phyloP scores from a whole-genome alignment of 2,329 filamentous ascomycete genomes.

The Fusarium oligoseptatum region DNA sequence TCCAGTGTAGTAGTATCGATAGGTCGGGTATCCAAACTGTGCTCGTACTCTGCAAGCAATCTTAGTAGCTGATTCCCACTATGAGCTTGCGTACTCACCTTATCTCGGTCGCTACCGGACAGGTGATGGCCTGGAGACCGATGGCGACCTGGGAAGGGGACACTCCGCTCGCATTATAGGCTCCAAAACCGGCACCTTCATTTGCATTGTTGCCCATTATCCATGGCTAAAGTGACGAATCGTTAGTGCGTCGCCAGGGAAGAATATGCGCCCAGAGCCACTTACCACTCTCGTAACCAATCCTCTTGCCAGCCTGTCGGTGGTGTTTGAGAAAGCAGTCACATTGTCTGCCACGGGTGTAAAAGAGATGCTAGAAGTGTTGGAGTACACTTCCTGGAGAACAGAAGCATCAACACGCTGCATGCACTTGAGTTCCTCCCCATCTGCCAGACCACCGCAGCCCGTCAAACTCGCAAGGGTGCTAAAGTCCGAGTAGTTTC shows the following conservation, averaged over 20 bases:
- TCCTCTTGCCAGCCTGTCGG: slow-evolving; percentile 23
- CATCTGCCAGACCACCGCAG: background rate
- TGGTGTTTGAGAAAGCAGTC: slow-evolving; percentile 26
- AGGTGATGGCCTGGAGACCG: slow-evolving; percentile 23
- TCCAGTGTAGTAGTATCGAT: slow-evolving; percentile 57
- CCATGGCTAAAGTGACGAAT: slow-evolving; percentile 8
- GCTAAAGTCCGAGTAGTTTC: slow-evolving; percentile 20
- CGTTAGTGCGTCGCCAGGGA: background rate
- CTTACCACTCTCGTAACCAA: slow-evolving; percentile 30
- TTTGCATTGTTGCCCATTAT: slow-evolving; percentile 32
- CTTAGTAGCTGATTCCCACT: background rate
- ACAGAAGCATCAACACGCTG: slow-evolving; percentile 4
- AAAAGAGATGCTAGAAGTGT: slow-evolving; percentile 15
- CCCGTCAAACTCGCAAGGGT: slow-evolving; percentile 13
- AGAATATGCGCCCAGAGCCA: background rate
- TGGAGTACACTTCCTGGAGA: slow-evolving; percentile 16
- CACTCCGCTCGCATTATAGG: slow-evolving; percentile 20
- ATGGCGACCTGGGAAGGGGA: slow-evolving; percentile 14
- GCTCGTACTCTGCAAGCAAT: slow-evolving; percentile 10
- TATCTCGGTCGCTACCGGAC: slow-evolving; percentile 24
- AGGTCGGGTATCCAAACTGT: slow-evolving; percentile 46
- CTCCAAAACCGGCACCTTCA: slow-evolving; percentile 28
- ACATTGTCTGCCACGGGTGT: slow-evolving; percentile 28
- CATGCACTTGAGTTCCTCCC: slow-evolving; percentile 6
- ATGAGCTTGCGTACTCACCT: background rate